phyloP scores from a whole-genome alignment of 768 basidiomycete genomes.

The Trametes gibbosa region DNA sequence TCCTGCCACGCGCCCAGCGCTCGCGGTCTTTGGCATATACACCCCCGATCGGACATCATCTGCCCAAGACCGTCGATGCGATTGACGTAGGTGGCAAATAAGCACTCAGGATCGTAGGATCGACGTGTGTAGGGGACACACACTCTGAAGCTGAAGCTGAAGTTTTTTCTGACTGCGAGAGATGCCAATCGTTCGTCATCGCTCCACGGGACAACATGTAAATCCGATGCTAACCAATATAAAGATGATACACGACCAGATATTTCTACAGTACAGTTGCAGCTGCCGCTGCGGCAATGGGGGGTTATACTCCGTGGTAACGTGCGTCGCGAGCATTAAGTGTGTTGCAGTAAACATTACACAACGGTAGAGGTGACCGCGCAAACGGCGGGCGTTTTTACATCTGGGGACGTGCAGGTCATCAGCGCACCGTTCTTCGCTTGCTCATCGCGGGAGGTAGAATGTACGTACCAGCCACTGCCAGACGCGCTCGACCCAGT shows the following conservation, averaged over 20 bases:
- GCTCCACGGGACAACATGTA: not conserved
- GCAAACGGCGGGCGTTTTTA: conserved; percentile 4
- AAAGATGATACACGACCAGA: not conserved
- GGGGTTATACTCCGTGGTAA: conserved; percentile 2
- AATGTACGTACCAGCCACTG: conserved; percentile 62
- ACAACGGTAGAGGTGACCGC: not conserved
- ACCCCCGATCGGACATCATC: not conserved
- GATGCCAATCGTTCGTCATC: no score
- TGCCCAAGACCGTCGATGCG: no score
- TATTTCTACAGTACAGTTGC: conserved; percentile 12
- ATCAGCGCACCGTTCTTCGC: not conserved
- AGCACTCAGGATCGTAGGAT: no score
- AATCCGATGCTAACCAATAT: not conserved
- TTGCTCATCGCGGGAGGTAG: not conserved
- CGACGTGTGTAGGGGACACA: no score
- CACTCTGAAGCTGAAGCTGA: no score
- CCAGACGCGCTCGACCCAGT: conserved; percentile 71
- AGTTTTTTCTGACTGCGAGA: no score
- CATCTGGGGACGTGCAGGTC: conserved; percentile 7
- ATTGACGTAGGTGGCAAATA: no score
- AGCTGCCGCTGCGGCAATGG: not conserved
- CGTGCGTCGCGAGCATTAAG: not conserved
- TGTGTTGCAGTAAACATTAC: conserved; percentile 3
- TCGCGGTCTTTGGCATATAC: not conserved
- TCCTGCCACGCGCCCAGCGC: not conserved